Conservation (phyloP, 1,284 basidiomycete genomes). For the Ganoderma lucidum region DNA sequence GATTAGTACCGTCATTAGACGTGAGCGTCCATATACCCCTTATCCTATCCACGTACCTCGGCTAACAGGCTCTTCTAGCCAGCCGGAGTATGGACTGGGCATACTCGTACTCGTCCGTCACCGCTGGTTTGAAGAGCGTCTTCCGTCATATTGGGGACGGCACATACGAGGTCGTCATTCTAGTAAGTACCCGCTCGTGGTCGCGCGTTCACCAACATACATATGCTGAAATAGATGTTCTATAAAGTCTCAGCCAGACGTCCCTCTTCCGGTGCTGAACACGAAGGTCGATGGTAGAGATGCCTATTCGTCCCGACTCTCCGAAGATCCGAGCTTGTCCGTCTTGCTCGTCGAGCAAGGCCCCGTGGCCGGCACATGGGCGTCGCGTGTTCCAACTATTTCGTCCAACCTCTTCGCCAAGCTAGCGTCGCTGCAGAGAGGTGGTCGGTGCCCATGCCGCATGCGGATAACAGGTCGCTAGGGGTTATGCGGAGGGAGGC, state of each 20-base stretch:
- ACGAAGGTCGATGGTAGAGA: constrained; percentile 35
- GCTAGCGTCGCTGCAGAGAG: constrained; percentile 35
- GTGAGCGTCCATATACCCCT: constrained; percentile 13
- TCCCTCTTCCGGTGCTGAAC: neutral
- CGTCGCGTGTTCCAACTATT: constrained; percentile 45
- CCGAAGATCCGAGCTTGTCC: constrained; percentile 34
- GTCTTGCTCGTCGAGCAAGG: constrained; percentile 48
- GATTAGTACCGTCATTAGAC: constrained; percentile 27
- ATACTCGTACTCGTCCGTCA: constrained; percentile 25
- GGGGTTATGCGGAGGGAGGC: constrained; percentile 48
- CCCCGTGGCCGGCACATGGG: constrained; percentile 43
- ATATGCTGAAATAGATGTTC: neutral
- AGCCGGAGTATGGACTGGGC: constrained; percentile 36
- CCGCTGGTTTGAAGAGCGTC: constrained; percentile 2
- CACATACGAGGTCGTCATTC: constrained; percentile 31
- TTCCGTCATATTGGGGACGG: constrained; percentile 32
- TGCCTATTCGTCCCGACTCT: constrained; percentile 38
- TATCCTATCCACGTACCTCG: neutral
- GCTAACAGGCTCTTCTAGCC: constrained; percentile 11
- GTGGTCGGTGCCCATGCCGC: constrained; percentile 36
- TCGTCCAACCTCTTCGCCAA: constrained; percentile 38
- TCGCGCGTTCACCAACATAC: neutral
- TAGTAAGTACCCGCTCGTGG: constrained; percentile 24
- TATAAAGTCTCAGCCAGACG: constrained; percentile 11
- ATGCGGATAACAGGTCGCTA: constrained; percentile 36